Base-by-base conservation (phyloP, 768 basidiomycete species). In the Mycena vulgaris region DNA sequence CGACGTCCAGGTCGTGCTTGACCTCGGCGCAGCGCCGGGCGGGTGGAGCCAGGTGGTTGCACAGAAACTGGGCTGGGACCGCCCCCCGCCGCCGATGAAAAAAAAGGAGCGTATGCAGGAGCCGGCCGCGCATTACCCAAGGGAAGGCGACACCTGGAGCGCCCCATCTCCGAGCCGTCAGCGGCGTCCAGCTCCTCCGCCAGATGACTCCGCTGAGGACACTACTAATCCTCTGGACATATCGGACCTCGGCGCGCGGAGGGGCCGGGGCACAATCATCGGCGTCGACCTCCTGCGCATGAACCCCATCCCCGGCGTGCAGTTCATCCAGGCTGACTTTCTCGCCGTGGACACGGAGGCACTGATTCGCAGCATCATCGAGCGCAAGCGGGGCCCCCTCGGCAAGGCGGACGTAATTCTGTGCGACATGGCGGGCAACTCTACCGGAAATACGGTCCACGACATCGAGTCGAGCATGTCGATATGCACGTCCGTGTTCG, bases 1-100 rank as follows among this genome's bases (percentile, higher is more conserved):
- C 28, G 85, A 92, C 62, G 88, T 93, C 6, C 83, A 79, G 2
- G 84, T 87, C 21, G 89, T 97, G 0, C 89, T 97, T 1, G 97
- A 98, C 80, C 88, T 98, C 25, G 97, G 97, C 19, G 94, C 94
- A 0, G 95, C 96, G 0, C 97, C 97, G 0, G 96, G 96, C 0
- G 95, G 95, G 0, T 99, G 97, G 97, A 93, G 92, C 57, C 96
- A 98, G 77, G 96, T 96, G 14, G 90, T 89, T 17, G 87, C 89
- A 0, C 84, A 83, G 35, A 87, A 88, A 64, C 77, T 94, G n/a
- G 90, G 91, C 3, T 89, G 88, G 85, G 73, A 75, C 30, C 42
- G 30, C 11, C 55, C 68, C 37, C 31, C 58, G 27, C 51, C 49
- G 35, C 23, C 25, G 5, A 2, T 48, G 17, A 2, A 8, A 5